Evolutionary conservation across 306 rosid species (phyloP).

Genomic region (Cucurbita ficifolia): DNA sequence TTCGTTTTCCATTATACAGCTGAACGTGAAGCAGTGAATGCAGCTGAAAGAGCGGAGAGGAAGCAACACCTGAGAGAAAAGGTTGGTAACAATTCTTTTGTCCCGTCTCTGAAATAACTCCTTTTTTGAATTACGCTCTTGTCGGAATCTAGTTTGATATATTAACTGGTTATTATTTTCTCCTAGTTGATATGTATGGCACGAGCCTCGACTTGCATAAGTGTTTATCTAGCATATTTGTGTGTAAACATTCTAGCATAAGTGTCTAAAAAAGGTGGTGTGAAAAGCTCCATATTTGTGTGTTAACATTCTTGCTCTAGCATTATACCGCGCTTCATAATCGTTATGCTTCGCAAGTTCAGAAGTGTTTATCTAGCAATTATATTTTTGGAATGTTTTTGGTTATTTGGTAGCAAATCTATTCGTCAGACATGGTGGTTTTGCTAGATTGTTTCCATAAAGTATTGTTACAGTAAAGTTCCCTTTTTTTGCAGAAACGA

Average conservation of each 20-base stretch:
- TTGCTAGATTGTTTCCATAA: not conserved
- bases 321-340: not conserved
- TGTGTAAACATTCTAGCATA: too few relatives aligned
- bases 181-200: not conserved
- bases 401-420: not conserved
- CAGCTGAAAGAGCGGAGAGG: slow-evolving; percentile 92
- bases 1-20: slow-evolving; percentile 26
- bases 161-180: not conserved
- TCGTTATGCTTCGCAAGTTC: not conserved
- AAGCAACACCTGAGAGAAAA: slow-evolving; percentile 69
- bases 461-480: not conserved
- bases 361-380: not conserved
- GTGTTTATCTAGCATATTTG: too few relatives aligned
- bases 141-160: not conserved
- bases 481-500: slow-evolving; percentile 43
- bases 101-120: not conserved
- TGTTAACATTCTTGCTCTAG: not conserved
- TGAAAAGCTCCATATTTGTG: not conserved
- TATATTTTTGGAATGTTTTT: not conserved
- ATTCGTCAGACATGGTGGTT: not conserved
- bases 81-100: slow-evolving; percentile 21
- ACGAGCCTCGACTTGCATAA: not conserved
- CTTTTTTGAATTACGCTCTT: not conserved
- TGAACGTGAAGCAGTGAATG: slow-evolving; percentile 82
- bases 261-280: not conserved